These are phyloP conservation scores for Paxillus involutus DNA, from an alignment of 768 basidiomycete genomes.

Conservation along the genomic window DNA sequence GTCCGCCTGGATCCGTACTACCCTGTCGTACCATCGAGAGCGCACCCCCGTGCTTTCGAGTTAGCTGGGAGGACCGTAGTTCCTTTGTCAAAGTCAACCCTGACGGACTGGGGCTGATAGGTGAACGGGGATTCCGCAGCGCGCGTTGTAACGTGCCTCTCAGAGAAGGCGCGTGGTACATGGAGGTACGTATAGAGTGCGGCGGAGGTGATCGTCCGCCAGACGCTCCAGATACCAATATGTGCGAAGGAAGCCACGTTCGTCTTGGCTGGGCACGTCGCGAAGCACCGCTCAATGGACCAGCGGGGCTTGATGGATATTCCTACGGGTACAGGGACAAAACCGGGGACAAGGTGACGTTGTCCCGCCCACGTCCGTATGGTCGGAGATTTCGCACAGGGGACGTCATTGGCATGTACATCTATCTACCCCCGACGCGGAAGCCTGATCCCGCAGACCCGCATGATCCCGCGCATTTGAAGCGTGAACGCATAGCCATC, in stretches of 20 bases:
- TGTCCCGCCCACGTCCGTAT: slow-evolving; percentile 80
- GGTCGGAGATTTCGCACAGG: slow-evolving; percentile 73
- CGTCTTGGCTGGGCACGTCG: slow-evolving; percentile 90
- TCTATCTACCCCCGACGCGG: slow-evolving; percentile 75
- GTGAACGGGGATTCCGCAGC: slow-evolving; percentile 88
- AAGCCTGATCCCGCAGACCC: slow-evolving; percentile 60
- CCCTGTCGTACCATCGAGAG: slow-evolving; percentile 83
- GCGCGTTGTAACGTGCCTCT: slow-evolving; percentile 89
- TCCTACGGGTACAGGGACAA: slow-evolving; percentile 91
- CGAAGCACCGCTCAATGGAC: slow-evolving; percentile 91
- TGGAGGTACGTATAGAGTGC: slow-evolving; percentile 81
- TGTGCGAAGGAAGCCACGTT: slow-evolving; percentile 75
- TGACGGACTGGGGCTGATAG: slow-evolving; percentile 73
- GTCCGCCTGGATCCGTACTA: slow-evolving; percentile 51
- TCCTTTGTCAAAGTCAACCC: slow-evolving; percentile 75
- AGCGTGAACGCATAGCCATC: slow-evolving; percentile 90
- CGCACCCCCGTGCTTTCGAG: slow-evolving; percentile 63
- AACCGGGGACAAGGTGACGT: slow-evolving; percentile 85
- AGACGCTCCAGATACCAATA: slow-evolving; percentile 42
- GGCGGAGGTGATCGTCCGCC: slow-evolving; percentile 62
- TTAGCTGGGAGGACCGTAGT: slow-evolving; percentile 92
- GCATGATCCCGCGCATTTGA: slow-evolving; percentile 78
- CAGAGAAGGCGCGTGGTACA: slow-evolving; percentile 89
- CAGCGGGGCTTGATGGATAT: slow-evolving; percentile 92
- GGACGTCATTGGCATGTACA: slow-evolving; percentile 92